Base-by-base conservation (phyloP, 257 asterid species). In the Nicotiana sylvestris region DNA sequence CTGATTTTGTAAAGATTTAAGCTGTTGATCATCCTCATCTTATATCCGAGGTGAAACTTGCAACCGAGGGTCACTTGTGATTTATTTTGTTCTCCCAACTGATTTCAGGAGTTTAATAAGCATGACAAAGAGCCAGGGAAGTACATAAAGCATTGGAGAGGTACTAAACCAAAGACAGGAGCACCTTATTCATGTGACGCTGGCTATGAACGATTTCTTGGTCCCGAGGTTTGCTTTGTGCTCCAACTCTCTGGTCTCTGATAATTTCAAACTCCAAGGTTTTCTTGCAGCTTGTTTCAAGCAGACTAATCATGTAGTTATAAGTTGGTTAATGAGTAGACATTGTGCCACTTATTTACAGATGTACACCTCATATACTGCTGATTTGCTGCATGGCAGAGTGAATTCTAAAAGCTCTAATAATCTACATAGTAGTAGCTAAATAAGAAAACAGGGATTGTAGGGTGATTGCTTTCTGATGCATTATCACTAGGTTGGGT, bases 131-230 rank as follows among this genome's bases (percentile, higher is more conserved):
- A 96, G 81, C 98, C 98, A 21, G 85, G 92, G 72, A 96, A 92
- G 85, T 96, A 93, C 82, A 81, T 96, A 64, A 93, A 93, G 87
- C 99, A 94, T 60, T 96, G 99, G 99, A 94, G 89, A 85, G 98
- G 99, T 70, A 90, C 91, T 69, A 96, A 96, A 87, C 98, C 98
- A 81, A 94, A 89, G 88, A 96, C 99, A 0, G 98, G 99, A 84
- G 98, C 98, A 53, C 93, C 98, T 5, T 94, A 94, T 84, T 79
- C 97, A 76, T 96, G 98, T 87, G 99, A 96, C 84, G 76, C 94
- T 60, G 99, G 98, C 90, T 96, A 96, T 87, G 99, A 96, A 76
- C 91, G 98, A 76, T 96, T 96, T 87, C 98, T 96, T 85, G 99
- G 98, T 69, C 99, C 99, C 12, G 99, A 96, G 99, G 98, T 94